Conservation (phyloP, 345 rosid species). For the Lumnitzera racemosa region DNA sequence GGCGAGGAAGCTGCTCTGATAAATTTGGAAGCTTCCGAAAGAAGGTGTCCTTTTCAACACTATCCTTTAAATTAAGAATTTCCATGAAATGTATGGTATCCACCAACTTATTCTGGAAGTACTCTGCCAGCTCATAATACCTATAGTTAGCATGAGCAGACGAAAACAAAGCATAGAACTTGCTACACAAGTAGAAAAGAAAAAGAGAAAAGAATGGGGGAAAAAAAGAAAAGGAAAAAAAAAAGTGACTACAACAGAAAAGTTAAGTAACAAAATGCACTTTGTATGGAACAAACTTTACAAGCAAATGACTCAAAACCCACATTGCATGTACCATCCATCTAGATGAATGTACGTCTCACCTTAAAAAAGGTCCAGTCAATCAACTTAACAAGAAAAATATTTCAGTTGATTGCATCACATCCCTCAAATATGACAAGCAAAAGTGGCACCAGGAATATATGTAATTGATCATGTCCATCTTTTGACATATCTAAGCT, state of each 20-base stretch:
- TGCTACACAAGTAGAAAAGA: conserved; percentile 1
- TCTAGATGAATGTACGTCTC: no score
- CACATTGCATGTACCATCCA: no score
- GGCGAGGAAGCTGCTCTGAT: conserved; percentile 98
- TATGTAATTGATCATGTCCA: no score
- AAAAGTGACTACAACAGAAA: neutral
- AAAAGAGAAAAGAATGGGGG: neutral
- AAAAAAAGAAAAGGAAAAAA: conserved; percentile 1
- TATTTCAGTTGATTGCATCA: no score
- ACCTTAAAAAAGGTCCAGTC: no score
- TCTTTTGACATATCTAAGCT: no score
- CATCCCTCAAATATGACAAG: no score
- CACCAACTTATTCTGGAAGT: conserved; percentile 98
- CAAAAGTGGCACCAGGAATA: no score
- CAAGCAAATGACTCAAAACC: no score
- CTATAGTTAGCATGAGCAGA: conserved; percentile 1
- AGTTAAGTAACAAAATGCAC: no score
- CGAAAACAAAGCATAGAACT: conserved; percentile 4
- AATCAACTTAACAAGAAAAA: no score
- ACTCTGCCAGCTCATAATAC: conserved; percentile 53
- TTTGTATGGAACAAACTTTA: no score
- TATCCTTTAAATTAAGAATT: conserved; percentile 89
- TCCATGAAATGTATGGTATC: conserved; percentile 99
- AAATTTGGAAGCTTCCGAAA: conserved; percentile 96
- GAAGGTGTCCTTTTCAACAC: conserved; percentile 92